Conservation (phyloP, 2,329 filamentous ascomycete genomes). For the Fusarium sp. region DNA sequence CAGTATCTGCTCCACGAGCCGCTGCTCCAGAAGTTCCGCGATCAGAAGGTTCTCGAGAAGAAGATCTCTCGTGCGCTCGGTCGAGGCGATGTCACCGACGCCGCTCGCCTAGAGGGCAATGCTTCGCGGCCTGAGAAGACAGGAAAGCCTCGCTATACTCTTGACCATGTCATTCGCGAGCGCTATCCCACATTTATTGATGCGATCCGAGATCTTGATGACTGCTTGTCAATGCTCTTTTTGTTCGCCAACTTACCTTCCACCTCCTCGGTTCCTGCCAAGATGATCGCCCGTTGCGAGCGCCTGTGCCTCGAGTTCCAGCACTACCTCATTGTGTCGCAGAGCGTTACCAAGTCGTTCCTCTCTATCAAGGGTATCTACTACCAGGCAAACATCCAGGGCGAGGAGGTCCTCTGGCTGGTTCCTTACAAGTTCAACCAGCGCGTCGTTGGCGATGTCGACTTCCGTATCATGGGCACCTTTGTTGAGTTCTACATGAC, state of each 20-base stretch:
- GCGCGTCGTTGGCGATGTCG: conserved; percentile 89
- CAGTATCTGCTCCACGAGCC: conserved; percentile 98
- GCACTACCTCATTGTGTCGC: conserved; percentile 93
- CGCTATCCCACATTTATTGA: conserved; percentile 97
- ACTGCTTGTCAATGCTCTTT: conserved; percentile 96
- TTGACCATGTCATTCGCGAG: conserved; percentile 98
- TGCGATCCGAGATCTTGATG: conserved; percentile 91
- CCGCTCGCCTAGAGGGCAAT: conserved; percentile 85
- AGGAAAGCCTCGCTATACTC: conserved; percentile 85
- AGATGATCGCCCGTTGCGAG: conserved; percentile 96
- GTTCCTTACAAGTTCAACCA: conserved; percentile 99
- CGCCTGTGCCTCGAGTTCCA: conserved; percentile 94
- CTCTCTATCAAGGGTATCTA: conserved; percentile 99
- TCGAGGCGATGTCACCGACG: conserved; percentile 89
- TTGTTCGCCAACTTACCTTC: conserved; percentile 96
- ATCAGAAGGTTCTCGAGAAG: conserved; percentile 96
- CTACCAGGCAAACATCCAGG: conserved; percentile 97
- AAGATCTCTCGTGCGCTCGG: conserved; percentile 95
- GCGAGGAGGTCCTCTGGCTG: conserved; percentile 96
- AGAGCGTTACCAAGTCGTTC: conserved; percentile 94
- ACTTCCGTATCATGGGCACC: conserved; percentile 99
- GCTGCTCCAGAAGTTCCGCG: conserved; percentile 91
- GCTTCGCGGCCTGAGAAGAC: conserved; percentile 90
- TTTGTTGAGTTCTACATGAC: conserved; percentile 99
- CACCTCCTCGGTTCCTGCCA: conserved; percentile 86